Conservation (phyloP, 2,329 filamentous ascomycete species). For the Aspergillus piperis region DNA sequence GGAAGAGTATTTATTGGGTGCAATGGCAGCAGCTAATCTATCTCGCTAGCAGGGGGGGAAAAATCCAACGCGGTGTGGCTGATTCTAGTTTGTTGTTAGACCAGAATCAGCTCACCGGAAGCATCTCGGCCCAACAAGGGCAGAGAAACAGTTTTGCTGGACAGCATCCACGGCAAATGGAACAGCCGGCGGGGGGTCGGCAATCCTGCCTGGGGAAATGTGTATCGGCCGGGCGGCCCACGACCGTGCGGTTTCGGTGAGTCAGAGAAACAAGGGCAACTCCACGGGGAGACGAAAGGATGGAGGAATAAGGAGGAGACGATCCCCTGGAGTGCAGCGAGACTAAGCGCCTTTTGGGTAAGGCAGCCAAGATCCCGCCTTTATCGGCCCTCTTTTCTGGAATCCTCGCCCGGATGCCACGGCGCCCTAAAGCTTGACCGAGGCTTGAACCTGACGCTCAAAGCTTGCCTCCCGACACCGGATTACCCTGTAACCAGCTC, state of each 20-base stretch:
- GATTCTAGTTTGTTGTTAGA: not conserved
- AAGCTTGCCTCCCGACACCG: slow-evolving; percentile 3
- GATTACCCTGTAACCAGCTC: not conserved
- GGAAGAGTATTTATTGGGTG: no score
- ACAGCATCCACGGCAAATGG: not conserved
- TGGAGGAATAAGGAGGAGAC: not conserved
- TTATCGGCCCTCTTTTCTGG: not conserved
- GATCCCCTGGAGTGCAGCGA: not conserved
- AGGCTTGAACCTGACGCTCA: slow-evolving; percentile 1
- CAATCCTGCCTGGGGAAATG: not conserved
- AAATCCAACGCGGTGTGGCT: no score
- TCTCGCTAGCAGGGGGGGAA: no score
- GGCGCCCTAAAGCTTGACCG: slow-evolving; percentile 9
- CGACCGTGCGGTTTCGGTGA: not conserved
- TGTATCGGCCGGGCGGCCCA: not conserved
- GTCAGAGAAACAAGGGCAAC: not conserved
- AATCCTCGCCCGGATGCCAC: not conserved
- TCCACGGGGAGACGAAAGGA: not conserved
- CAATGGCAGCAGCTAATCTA: no score
- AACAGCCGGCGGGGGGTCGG: not conserved
- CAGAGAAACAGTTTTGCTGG: no score
- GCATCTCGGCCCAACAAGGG: no score
- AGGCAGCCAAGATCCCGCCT: not conserved
- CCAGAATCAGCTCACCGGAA: not conserved
- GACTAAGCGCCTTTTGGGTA: not conserved